Percentiles rank a stretch among this genome's conserved stretches.
phyloP scores from a whole-genome alignment of 495 filamentous ascomycete species.

The Xylaria venustula region DNA sequence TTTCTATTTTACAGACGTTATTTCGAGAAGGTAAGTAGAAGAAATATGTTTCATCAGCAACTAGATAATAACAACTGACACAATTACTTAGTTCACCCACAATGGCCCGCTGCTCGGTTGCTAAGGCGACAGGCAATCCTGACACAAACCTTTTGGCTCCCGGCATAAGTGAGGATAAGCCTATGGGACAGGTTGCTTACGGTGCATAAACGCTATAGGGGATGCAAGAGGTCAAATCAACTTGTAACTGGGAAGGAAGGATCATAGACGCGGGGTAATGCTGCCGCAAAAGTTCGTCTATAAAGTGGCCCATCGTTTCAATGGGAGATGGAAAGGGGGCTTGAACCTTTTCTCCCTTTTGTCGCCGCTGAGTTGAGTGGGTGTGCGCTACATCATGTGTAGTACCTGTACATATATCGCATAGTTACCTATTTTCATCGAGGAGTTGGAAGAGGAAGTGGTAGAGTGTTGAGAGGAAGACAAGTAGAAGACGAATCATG shows the following conservation, averaged over 20 bases:
- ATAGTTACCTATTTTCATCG: slow-evolving; percentile 5
- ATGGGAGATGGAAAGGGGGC: not conserved
- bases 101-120: slow-evolving; percentile 92
- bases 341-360: not conserved
- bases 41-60: not conserved
- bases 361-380: not conserved
- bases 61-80: slow-evolving; percentile 28
- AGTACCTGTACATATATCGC: slow-evolving; percentile 17
- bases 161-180: slow-evolving; percentile 57
- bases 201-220: slow-evolving; percentile 32
- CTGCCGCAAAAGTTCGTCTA: not conserved
- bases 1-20: slow-evolving; percentile 96
- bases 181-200: slow-evolving; percentile 52
- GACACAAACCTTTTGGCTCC: slow-evolving; percentile 85
- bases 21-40: slow-evolving; percentile 77
- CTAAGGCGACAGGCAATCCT: slow-evolving; percentile 67
- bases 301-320: not conserved
- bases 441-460: not conserved
- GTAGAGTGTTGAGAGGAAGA: slow-evolving; percentile 5
- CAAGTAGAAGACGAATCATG: not conserved
- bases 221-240: not conserved
- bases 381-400: slow-evolving; percentile 11
- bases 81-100: slow-evolving; percentile 71
- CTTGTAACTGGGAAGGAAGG: not conserved
- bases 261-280: not conserved